phyloP scores from a whole-genome alignment of 2,329 filamentous ascomycete genomes.

The Tolypocladium ophioglossoides region DNA sequence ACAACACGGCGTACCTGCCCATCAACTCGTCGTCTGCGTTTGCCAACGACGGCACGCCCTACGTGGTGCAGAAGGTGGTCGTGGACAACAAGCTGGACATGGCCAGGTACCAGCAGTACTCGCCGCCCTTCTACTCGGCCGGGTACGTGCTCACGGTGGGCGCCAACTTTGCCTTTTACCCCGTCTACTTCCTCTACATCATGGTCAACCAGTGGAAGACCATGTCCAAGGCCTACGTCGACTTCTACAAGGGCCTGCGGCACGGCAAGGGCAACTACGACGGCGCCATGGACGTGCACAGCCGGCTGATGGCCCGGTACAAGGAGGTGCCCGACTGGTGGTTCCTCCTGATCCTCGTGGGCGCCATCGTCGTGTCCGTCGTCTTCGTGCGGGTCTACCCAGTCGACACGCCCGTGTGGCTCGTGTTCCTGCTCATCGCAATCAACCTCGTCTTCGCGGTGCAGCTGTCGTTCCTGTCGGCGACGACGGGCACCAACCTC shows the following conservation, averaged over 20 bases:
- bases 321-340: constrained; percentile 36
- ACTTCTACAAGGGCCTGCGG: constrained; percentile 27
- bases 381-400: constrained; percentile 16
- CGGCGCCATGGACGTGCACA: constrained; percentile 29
- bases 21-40: constrained; percentile 33
- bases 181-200: constrained; percentile 31
- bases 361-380: constrained; percentile 19
- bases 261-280: constrained; percentile 29
- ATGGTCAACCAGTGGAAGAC: constrained; percentile 22
- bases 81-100: constrained; percentile 26
- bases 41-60: constrained; percentile 29
- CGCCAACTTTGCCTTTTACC: constrained; percentile 33
- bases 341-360: constrained; percentile 28
- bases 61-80: constrained; percentile 22
- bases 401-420: constrained; percentile 23
- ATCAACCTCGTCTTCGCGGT: constrained; percentile 30
- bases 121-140: constrained; percentile 32
- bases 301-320: constrained; percentile 27
- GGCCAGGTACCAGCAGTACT: constrained; percentile 29
- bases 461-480: constrained; percentile 30
- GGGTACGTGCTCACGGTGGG: constrained; percentile 29
- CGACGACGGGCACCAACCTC: constrained; percentile 33
- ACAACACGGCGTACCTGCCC: constrained; percentile 32
- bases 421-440: constrained; percentile 29
- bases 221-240: constrained; percentile 23